Base-by-base conservation (phyloP, 306 rosid species). In the Arachis hypogaea region DNA sequence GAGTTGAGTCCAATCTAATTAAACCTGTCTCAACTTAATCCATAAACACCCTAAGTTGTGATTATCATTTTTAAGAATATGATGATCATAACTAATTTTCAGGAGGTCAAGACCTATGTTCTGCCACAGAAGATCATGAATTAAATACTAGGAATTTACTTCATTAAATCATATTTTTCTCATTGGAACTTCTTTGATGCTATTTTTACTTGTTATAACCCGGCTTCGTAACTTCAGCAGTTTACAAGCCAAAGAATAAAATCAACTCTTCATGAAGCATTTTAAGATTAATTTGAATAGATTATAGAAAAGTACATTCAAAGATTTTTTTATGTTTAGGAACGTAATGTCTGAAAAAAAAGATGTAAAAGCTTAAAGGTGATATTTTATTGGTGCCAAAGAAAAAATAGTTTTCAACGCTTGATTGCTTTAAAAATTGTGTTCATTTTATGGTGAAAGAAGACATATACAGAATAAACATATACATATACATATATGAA, bases 311-410 rank as follows among this genome's bases (percentile, higher is more conserved):
- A 43, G 9, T 43, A 4, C 46, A 5, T 43, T 5, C 9, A 70
- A 33, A 70, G 63, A 43, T 18, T 59, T 14, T 44, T 70, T 69
- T 63, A 55, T 45, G 16, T 36, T 63, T 56, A 62, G 73, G 71
- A 55, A 67, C 66, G 1, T 33, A 36, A 63, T 54, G 44, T 5
- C 46, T 43, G 46, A 1, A 5, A 43, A 43, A 0, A 4, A 7
- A 43, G 0, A 22, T 43, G 7, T 5, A 43, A 1, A 43, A 5
- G 49, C 6, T 5, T 8, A 46, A 11, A 49, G 16, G 42, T 63
- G 64, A 16, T 18, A 30, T 9, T 9, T 14, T 18, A 16, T 33
- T 3, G 33, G 22, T 56, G 12, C 33, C 66, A 44, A 55, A 46
- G 22, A 10, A 54, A 68, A 30, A 22, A 55, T 42, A 55, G 11